Percentiles rank a stretch among this genome's conserved stretches.
Conservation (phyloP, 2,329 filamentous ascomycete species). For the Calonectria fujianensis region DNA sequence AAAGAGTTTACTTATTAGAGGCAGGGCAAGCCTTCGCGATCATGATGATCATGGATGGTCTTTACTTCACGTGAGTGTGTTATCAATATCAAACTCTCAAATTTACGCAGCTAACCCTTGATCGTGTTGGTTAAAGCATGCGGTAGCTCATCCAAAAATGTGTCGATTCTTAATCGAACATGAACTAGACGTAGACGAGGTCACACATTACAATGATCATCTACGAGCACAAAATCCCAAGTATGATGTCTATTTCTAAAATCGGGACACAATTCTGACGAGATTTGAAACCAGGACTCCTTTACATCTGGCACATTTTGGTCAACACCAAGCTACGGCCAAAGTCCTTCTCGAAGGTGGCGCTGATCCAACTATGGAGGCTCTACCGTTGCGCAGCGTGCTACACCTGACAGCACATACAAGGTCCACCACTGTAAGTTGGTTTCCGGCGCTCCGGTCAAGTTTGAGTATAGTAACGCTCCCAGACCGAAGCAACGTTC, state of each 20-base stretch:
- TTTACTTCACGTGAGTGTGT: neutral
- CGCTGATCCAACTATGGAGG: neutral
- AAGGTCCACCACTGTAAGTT: neutral
- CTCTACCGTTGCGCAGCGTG: neutral
- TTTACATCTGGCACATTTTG: neutral
- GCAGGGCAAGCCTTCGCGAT: neutral
- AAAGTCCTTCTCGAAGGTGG: neutral
- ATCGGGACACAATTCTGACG: neutral
- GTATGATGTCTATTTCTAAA: neutral
- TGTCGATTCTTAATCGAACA: neutral
- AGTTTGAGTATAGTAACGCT: neutral
- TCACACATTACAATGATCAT: neutral
- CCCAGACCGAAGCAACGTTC: neutral
- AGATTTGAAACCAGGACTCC: neutral
- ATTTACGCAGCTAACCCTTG: neutral
- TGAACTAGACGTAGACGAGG: neutral
- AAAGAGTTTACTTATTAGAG: neutral
- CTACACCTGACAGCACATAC: neutral
- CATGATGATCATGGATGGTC: neutral
- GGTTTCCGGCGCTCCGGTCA: rapidly evolving
- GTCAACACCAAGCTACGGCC: neutral
- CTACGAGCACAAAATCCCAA: neutral
- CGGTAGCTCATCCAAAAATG: neutral
- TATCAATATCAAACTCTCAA: neutral
- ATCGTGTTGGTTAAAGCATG: neutral